phyloP scores from a whole-genome alignment of 441 rosid species.

The Gossypium schwendimanii region DNA sequence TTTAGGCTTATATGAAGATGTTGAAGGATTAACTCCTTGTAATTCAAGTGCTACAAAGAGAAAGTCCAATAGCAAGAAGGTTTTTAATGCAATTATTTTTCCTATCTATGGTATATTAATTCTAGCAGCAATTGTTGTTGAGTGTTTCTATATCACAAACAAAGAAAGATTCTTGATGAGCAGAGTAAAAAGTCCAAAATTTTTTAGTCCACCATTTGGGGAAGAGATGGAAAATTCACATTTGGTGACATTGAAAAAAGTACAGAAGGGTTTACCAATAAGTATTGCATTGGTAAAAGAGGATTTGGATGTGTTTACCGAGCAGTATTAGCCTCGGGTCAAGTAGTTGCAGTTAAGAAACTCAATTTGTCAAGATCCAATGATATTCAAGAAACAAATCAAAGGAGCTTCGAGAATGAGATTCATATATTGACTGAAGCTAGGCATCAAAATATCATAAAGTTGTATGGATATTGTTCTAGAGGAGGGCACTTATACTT shows the following conservation, averaged over 20 bases:
- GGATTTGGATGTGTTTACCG: constrained; percentile 54
- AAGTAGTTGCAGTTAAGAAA: constrained; percentile 48
- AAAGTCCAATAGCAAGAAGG: not conserved
- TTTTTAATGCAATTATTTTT: not conserved
- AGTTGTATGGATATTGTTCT: constrained; percentile 49
- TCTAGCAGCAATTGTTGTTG: not conserved
- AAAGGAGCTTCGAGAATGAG: constrained; percentile 47
- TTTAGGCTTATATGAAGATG: constrained; percentile 44
- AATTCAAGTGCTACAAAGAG: not conserved
- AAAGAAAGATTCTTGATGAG: too few relatives aligned
- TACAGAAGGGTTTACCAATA: constrained; percentile 39
- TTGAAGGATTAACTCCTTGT: constrained; percentile 36
- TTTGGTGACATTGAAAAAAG: constrained; percentile 46
- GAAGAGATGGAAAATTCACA: constrained; percentile 44
- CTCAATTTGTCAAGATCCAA: constrained; percentile 27
- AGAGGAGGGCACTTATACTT: constrained; percentile 33
- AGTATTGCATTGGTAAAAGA: constrained; percentile 49
- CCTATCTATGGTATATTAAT: not conserved
- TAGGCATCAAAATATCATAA: constrained; percentile 53
- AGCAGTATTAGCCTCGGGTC: constrained; percentile 38
- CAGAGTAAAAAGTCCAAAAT: too few relatives aligned
- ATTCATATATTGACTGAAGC: constrained; percentile 42
- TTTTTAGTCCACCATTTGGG: constrained; percentile 31
- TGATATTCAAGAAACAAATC: constrained; percentile 31
- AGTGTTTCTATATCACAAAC: too few relatives aligned